Evolutionary conservation across 2,329 filamentous ascomycete species (phyloP), one percentile per base, ranked within the genome.

Genomic region (Claviceps digitariae): DNA sequence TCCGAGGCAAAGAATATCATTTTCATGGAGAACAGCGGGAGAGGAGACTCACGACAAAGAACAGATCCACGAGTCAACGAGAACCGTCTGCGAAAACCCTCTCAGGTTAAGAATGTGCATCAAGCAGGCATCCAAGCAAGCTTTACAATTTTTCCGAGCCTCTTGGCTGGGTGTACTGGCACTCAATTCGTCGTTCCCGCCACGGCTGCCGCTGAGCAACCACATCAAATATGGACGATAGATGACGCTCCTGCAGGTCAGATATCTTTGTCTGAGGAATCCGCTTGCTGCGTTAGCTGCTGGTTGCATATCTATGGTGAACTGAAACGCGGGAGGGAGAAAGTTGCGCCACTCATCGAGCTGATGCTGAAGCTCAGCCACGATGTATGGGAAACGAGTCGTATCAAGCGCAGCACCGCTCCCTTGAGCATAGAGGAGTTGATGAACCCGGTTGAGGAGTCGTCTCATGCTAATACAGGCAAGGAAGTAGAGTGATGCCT

Each of bases 61-160:
- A 47, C 75, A 78, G 23, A 78, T 77, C 75, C 75, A 78, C 0
- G 74, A 76, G 57, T 78, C 75, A 1, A 78, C 69, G 36, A 78
- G 60, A 0, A 78, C 68, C 0, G 75, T 78, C 48, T 78, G 75
- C 0, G 71, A 65, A 52, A 74, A 76, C 0, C 71, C 70, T 23
- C 71, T 59, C 3, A 78, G 56, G 41, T 77, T 75, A 43, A 74
- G 60, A 0, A 76, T 74, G 51, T 78, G 75, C 41, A 76, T 56
- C 15, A 74, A 57, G 34, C 74, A 76, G 0, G 74, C 72, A 51
- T 76, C 71, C 0, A 77, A 61, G 41, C 74, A 76, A 0, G 69
- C 62, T 43, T 71, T 68, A 55, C 73, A 75, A 31, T 69, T 70
- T 1, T 63, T 65, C 27, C 70, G 62, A 0, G 68, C 71, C 41